phyloP scores from a whole-genome alignment of 352 stramenopile species.

The Pythium coloratum region DNA sequence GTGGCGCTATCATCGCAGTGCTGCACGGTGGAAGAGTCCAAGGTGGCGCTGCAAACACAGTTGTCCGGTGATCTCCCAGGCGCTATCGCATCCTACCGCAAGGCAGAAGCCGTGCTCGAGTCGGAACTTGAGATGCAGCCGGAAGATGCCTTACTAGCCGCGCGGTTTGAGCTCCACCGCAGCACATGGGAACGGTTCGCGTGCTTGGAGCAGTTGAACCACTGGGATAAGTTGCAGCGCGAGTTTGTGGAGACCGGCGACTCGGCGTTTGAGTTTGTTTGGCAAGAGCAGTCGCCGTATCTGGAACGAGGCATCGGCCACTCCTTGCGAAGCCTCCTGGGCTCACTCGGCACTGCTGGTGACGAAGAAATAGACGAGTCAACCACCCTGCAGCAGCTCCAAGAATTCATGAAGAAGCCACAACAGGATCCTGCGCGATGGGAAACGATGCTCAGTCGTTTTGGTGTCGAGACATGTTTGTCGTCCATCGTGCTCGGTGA shows the following conservation, averaged over 20 bases:
- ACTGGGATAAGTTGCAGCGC: conserved; percentile 57
- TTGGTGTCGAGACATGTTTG: conserved; percentile 53
- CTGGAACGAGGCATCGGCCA: conserved; percentile 62
- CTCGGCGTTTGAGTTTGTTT: conserved; percentile 40
- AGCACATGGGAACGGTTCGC: conserved; percentile 65
- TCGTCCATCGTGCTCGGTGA: conserved; percentile 44
- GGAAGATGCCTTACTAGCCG: conserved; percentile 26
- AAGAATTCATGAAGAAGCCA: conserved; percentile 30
- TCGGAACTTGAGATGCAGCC: conserved; percentile 43
- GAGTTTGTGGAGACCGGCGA: conserved; percentile 35
- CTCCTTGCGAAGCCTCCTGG: conserved; percentile 49
- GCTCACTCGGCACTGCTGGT: conserved; percentile 26
- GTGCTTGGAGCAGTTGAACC: conserved; percentile 69
- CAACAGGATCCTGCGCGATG: conserved; percentile 34
- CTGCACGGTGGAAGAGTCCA: conserved; percentile 57
- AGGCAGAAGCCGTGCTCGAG: conserved; percentile 50
- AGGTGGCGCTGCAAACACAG: conserved; percentile 58
- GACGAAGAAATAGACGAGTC: conserved; percentile 2
- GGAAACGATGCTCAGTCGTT: conserved; percentile 45
- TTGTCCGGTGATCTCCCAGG: conserved; percentile 68
- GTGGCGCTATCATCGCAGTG: conserved; percentile 52
- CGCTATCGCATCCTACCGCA: conserved; percentile 72
- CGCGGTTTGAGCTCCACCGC: conserved; percentile 46
- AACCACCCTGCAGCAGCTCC: conserved; percentile 16
- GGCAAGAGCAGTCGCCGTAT: conserved; percentile 63